phyloP scores from a whole-genome alignment of 768 basidiomycete species.

The Leccinum longicurvipes region DNA sequence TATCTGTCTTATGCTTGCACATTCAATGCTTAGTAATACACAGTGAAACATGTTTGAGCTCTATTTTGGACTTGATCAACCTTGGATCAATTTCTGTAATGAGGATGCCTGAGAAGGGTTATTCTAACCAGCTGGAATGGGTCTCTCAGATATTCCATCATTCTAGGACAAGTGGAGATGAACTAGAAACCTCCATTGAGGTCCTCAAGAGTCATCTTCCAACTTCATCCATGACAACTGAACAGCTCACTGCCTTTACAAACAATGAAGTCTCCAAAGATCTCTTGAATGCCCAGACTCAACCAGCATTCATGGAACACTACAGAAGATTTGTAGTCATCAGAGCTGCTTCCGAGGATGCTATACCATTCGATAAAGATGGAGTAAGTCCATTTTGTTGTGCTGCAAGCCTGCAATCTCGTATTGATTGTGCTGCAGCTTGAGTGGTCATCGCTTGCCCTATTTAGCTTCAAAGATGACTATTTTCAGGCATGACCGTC shows the following conservation, averaged over 20 bases:
- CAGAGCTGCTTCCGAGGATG: constrained; percentile 34
- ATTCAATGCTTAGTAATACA: neutral
- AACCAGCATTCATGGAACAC: constrained; percentile 57
- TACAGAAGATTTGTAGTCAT: constrained; percentile 69
- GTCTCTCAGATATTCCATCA: constrained; percentile 21
- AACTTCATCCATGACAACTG: constrained; percentile 34
- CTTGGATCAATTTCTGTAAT: constrained; percentile 55
- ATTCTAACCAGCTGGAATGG: constrained; percentile 22
- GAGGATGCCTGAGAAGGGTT: constrained; percentile 43
- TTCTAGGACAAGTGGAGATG: constrained; percentile 28
- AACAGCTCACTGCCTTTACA: constrained; percentile 36
- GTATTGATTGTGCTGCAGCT: constrained; percentile 37
- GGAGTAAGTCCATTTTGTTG: constrained; percentile 41
- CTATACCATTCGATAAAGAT: constrained; percentile 27
- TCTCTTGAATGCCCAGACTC: constrained; percentile 52
- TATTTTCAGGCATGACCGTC: constrained; percentile 33
- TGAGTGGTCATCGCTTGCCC: constrained; percentile 46
- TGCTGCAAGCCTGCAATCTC: neutral
- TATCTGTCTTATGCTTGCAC: neutral
- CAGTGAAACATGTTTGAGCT: constrained; percentile 15
- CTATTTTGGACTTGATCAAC: constrained; percentile 37
- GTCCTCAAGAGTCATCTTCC: constrained; percentile 17
- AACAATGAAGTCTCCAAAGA: constrained; percentile 48
- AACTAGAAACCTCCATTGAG: constrained; percentile 41
- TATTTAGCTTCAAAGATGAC: constrained; percentile 61